Percentiles rank a stretch among this genome's conserved stretches.
Evolutionary conservation across 345 rosid genomes (phyloP).

Genomic region (Cardamine resedifolia): DNA sequence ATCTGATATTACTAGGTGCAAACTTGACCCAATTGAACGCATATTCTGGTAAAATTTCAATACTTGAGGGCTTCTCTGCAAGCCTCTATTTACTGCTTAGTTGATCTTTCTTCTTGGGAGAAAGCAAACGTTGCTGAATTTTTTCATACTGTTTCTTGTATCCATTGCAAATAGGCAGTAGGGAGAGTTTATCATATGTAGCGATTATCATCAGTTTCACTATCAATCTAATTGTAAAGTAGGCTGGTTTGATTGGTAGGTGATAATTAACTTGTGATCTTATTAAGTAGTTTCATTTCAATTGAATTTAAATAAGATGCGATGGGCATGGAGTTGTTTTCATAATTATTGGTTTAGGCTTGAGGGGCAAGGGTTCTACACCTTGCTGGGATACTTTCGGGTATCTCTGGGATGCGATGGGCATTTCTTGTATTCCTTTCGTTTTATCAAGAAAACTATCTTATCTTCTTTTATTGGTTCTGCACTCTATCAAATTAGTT

Average conservation of each 20-base stretch:
- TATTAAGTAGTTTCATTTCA: neutral
- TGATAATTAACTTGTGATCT: constrained; percentile 10
- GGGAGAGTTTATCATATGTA: neutral
- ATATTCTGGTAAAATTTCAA: constrained; percentile 28
- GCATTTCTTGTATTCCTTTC: neutral
- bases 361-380: neutral
- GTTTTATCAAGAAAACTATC: neutral
- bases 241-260: neutral
- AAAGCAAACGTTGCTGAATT: neutral
- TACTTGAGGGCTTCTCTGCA: neutral
- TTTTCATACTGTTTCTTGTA: neutral
- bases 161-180: constrained; percentile 8
- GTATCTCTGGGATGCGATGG: too few species aligned
- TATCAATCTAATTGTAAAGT: neutral
- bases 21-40: constrained; percentile 31
- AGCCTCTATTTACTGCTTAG: neutral
- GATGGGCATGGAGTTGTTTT: too few species aligned
- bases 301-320: neutral
- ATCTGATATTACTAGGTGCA: constrained; percentile 18
- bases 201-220: neutral
- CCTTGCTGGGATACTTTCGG: neutral
- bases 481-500: neutral
- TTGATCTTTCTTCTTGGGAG: neutral
- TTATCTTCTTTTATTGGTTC: neutral
- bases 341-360: neutral